phyloP scores from a whole-genome alignment of 495 filamentous ascomycete species.

The Penicillium silybi region DNA sequence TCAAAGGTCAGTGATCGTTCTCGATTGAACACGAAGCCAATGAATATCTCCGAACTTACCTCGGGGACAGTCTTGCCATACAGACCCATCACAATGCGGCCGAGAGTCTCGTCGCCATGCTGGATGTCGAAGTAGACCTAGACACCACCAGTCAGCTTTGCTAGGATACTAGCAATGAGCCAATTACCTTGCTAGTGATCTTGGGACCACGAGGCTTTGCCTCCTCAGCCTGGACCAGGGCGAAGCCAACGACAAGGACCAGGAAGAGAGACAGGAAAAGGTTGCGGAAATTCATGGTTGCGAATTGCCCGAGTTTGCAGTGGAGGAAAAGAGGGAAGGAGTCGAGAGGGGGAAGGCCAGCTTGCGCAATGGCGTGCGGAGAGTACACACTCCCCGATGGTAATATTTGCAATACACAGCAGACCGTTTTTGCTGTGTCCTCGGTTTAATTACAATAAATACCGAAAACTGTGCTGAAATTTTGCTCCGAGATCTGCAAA shows the following conservation, averaged over 20 bases:
- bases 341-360: conserved; percentile 35
- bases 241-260: conserved; percentile 60
- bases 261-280: conserved; percentile 64
- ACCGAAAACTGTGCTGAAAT: not conserved
- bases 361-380: conserved; percentile 38
- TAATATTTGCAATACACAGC: conserved; percentile 6
- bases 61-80: conserved; percentile 98
- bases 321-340: conserved; percentile 9
- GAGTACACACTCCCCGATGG: conserved; percentile 9
- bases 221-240: conserved; percentile 68
- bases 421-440: not conserved
- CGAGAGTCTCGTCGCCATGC: conserved; percentile 81
- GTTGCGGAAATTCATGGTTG: conserved; percentile 49
- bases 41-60: conserved; percentile 39
- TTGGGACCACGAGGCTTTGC: conserved; percentile 81
- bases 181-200: conserved; percentile 82
- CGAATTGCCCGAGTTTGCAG: conserved; percentile 18
- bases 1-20: conserved; percentile 1
- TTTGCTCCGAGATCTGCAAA: not conserved
- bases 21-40: not conserved
- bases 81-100: conserved; percentile 86
- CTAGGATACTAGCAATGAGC: not conserved
- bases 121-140: conserved; percentile 91
- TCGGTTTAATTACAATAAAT: conserved; percentile 6
- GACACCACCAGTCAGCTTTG: conserved; percentile 8